Base-by-base conservation (phyloP, 352 stramenopile genomes). In the Phytopythium boreale region DNA sequence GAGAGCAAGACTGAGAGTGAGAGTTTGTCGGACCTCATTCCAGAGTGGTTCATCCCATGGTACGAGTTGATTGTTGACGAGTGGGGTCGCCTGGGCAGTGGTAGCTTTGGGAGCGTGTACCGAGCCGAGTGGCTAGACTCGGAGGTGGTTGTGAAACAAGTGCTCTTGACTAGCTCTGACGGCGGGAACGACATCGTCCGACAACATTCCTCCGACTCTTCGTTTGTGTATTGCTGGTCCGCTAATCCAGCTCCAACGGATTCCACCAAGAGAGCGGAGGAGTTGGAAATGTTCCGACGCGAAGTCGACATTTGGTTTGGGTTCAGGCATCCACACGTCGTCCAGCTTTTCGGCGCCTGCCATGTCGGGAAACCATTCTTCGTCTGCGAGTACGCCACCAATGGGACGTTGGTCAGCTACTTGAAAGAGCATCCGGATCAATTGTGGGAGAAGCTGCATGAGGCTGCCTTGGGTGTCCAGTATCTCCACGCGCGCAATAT, bases 321-420 rank as follows among this genome's bases (percentile, higher is more conserved):
- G 0, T 63, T 73, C 11, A 74, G 68, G 20, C 74, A 83, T 29
- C 67, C 69, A 7, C 66, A 86, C 37, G 59, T 83, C 24, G 39
- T 86, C 11, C 63, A 63, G 4, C 59, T 86, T 1, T 81, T 72
- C 55, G 74, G 72, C 2, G 72, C 70, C 0, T 83, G 77, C 26
- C 70, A 86, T 14, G 67, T 86, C 12, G 70, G 72, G 12, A 59
- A 72, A 0, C 63, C 67, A 0, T 73, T 77, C 27, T 72, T 84
- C 24, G 71, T 84, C 6, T 80, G 70, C 29, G 75, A 87, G 26
- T 70, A 72, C 15, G 77, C 73, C 2, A 70, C 62, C 34, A 8
- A 31, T n/a, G 47, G 47, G 47, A 34, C 47, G 47, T n/a, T 53
- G 47, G n/a, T 34, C 47, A 24, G 31, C 2, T 53, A 31, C 47